A percentile compares a stretch with the other conserved stretches of the same genome.
phyloP scores from a whole-genome alignment of 768 basidiomycete genomes.

The Pleurotus tuber-regium region DNA sequence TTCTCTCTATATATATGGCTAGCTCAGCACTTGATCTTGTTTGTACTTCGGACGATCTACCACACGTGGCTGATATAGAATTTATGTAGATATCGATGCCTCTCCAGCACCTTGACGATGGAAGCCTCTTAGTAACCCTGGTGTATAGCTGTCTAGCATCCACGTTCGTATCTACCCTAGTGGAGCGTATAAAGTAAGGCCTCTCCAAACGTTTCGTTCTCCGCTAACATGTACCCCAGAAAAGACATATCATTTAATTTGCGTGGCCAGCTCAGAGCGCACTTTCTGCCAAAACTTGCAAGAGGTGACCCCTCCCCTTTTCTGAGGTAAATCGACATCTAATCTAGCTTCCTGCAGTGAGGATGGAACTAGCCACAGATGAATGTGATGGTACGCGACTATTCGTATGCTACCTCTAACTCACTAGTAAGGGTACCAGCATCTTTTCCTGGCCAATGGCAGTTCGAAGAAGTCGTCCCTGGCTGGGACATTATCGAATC shows the following conservation, averaged over 20 bases:
- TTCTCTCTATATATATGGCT: conserved; percentile 32
- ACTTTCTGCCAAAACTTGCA: conserved; percentile 38
- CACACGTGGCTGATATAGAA: background rate
- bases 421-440: conserved; percentile 5
- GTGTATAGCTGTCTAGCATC: conserved; percentile 26
- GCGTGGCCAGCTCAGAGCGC: conserved; percentile 29
- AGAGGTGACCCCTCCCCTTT: no score
- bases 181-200: conserved; percentile 18
- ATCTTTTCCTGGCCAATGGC: conserved; percentile 17
- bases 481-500: conserved; percentile 30
- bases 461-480: conserved; percentile 32
- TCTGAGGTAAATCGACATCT: no score
- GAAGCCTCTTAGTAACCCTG: conserved; percentile 15
- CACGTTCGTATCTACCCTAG: conserved; percentile 19
- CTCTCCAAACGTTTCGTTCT: background rate
- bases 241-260: conserved; percentile 18
- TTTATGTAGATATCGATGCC: conserved; percentile 14
- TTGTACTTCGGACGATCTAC: conserved; percentile 18
- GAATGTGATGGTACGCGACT: background rate
- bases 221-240: conserved; percentile 12
- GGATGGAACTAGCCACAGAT: no score
- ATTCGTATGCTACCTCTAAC: conserved; percentile 2
- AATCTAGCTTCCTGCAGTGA: no score
- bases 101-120: conserved; percentile 8
- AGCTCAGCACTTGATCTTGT: conserved; percentile 31